Conservation (phyloP, 2,329 filamentous ascomycete species). For the Diplodia sapinea region DNA sequence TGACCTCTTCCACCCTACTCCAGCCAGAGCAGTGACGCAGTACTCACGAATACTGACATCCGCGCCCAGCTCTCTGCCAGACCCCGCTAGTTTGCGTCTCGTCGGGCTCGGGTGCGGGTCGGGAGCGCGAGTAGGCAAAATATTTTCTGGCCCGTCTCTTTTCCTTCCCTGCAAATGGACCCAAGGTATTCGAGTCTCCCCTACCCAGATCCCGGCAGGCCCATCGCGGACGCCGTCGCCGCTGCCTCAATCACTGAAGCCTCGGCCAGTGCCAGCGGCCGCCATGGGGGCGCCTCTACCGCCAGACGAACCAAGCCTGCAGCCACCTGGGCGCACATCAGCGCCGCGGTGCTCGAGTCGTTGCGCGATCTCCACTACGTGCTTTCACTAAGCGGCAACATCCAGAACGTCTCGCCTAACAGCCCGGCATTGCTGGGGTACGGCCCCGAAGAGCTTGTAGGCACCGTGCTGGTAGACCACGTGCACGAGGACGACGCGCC, state of each 20-base stretch:
- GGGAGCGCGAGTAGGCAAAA: neutral
- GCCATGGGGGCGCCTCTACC: neutral
- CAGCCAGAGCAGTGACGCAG: slow-evolving; percentile 5
- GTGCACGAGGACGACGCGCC: slow-evolving; percentile 28
- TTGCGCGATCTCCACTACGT: slow-evolving; percentile 24
- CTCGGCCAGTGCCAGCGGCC: slow-evolving; percentile 1
- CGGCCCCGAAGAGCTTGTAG: slow-evolving; percentile 15
- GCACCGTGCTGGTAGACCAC: slow-evolving; percentile 15
- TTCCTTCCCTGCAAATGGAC: slow-evolving; percentile 11
- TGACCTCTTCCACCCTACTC: neutral
- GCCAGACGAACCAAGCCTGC: slow-evolving; percentile 3
- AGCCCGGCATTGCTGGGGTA: slow-evolving; percentile 18
- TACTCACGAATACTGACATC: neutral
- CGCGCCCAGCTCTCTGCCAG: neutral
- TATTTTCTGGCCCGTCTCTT: neutral
- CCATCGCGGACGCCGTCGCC: neutral
- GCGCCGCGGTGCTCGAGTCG: slow-evolving; percentile 20
- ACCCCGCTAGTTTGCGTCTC: neutral
- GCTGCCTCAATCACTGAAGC: slow-evolving; percentile 10
- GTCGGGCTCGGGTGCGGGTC: neutral
- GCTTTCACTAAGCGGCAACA: slow-evolving; percentile 9
- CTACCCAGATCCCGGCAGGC: neutral
- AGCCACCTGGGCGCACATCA: slow-evolving; percentile 23
- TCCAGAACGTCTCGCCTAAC: slow-evolving; percentile 24
- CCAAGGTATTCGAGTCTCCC: neutral